These are phyloP conservation scores for Tarenaya hassleriana DNA, from an alignment of 345 rosid genomes.

Conservation along the genomic window DNA sequence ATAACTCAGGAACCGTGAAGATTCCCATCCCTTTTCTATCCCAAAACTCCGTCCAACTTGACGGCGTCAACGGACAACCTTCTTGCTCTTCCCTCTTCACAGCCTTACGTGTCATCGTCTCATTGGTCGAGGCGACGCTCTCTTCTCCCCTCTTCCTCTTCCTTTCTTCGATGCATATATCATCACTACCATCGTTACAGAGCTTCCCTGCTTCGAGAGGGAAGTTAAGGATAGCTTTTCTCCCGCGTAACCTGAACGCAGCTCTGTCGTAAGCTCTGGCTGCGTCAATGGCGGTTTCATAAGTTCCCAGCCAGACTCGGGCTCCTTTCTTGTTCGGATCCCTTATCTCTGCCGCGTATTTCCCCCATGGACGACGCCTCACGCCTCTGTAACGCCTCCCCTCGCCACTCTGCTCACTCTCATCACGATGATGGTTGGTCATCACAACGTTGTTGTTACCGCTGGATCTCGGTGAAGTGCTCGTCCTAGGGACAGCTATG, in stretches of 20 bases:
- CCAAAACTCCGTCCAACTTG: constrained; percentile 85
- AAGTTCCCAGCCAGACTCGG: constrained; percentile 82
- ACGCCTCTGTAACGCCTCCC: constrained; percentile 73
- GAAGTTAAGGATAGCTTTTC: constrained; percentile 81
- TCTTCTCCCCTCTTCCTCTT: constrained; percentile 43
- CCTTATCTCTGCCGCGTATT: constrained; percentile 80
- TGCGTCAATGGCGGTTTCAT: constrained; percentile 74
- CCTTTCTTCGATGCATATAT: constrained; percentile 6
- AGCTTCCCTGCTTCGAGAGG: constrained; percentile 64
- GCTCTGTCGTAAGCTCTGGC: constrained; percentile 78
- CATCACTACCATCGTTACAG: constrained; percentile 15
- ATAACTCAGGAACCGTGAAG: constrained; percentile 61
- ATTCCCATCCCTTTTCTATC: constrained; percentile 58
- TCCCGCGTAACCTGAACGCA: constrained; percentile 73
- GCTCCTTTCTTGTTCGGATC: constrained; percentile 82
- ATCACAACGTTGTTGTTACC: too few relatives aligned
- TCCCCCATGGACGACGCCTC: constrained; percentile 82
- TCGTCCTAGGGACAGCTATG: constrained; percentile 16
- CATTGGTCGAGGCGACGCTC: too few relatives aligned
- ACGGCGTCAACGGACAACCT: constrained; percentile 63
- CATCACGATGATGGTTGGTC: neutral
- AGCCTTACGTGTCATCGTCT: constrained; percentile 16
- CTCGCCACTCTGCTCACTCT: too few relatives aligned
- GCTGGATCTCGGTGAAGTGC: neutral
- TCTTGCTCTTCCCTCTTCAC: constrained; percentile 27